Percentiles rank a stretch among this genome's conserved stretches.
These are phyloP conservation scores for Neonectria magnoliae DNA, from an alignment of 2,329 filamentous ascomycete genomes.

Conservation along the genomic window DNA sequence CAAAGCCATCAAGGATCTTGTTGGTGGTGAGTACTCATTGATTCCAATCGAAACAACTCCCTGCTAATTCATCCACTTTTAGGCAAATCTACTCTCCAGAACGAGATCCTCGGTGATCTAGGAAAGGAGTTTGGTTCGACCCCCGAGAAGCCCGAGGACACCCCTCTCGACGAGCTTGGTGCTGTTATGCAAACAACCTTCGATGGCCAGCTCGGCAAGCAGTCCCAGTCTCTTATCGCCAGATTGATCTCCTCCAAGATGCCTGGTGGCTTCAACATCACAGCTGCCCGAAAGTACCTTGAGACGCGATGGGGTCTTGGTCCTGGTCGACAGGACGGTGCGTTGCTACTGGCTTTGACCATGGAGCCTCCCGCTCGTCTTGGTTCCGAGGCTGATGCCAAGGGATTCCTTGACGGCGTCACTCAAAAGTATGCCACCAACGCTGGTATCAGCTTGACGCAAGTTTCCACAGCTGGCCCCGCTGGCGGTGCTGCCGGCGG, in stretches of 20 bases:
- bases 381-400: conserved; percentile 89
- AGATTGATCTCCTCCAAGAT: conserved; percentile 98
- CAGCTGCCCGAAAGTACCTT: conserved; percentile 91
- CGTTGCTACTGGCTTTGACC: conserved; percentile 86
- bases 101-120: conserved; percentile 96
- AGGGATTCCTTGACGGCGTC: conserved; percentile 89
- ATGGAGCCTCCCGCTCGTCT: conserved; percentile 92
- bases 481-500: conserved; percentile 77
- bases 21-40: conserved; percentile 78
- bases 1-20: conserved; percentile 98
- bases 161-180: conserved; percentile 92
- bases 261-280: conserved; percentile 99
- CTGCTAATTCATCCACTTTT: conserved; percentile 30
- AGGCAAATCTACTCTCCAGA: conserved; percentile 99
- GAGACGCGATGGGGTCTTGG: conserved; percentile 93
- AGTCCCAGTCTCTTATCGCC: conserved; percentile 91
- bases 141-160: conserved; percentile 98
- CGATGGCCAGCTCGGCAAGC: conserved; percentile 97
- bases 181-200: conserved; percentile 98
- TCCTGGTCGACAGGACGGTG: conserved; percentile 88
- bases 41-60: background rate
- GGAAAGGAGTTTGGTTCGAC: conserved; percentile 99
- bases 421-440: conserved; percentile 88
- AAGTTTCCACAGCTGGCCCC: conserved; percentile 77
- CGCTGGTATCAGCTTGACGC: conserved; percentile 84